These are phyloP conservation scores for Ascosphaera acerosa DNA, from an alignment of 2,329 filamentous ascomycete species.

Conservation along the genomic window DNA sequence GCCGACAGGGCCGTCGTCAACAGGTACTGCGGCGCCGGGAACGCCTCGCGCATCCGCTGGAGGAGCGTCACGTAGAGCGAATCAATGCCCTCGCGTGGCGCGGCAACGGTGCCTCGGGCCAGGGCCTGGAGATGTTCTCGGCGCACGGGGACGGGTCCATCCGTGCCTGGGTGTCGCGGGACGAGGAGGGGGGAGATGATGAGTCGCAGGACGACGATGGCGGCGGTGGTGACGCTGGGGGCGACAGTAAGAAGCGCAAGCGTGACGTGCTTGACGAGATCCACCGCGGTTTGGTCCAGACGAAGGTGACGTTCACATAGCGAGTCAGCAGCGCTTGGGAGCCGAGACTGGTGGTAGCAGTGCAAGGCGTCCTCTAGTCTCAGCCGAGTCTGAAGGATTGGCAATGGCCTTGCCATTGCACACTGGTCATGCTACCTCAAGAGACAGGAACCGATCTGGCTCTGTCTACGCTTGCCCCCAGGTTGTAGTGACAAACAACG, in stretches of 20 bases:
- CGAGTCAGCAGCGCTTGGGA: no score
- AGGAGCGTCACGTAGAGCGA: slow-evolving; percentile 47
- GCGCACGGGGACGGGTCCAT: slow-evolving; percentile 68
- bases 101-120: slow-evolving; percentile 30
- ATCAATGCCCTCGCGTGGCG: slow-evolving; percentile 57
- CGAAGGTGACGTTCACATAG: slow-evolving; percentile 38
- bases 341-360: no score
- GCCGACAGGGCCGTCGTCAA: slow-evolving; percentile 50
- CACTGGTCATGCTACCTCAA: no score
- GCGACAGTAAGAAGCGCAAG: slow-evolving; percentile 35
- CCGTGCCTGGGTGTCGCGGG: slow-evolving; percentile 44
- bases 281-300: slow-evolving; percentile 49
- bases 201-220: slow-evolving; percentile 19
- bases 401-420: no score
- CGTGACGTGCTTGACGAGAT: slow-evolving; percentile 56
- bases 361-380: no score
- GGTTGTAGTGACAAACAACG: no score
- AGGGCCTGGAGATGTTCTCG: slow-evolving; percentile 49
- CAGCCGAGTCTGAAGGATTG: no score
- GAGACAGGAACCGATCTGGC: no score
- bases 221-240: slow-evolving; percentile 25
- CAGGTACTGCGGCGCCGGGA: slow-evolving; percentile 43
- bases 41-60: slow-evolving; percentile 35
- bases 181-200: slow-evolving; percentile 25
- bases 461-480: no score